Evolutionary conservation across 306 rosid species (phyloP), one percentile per base, ranked within the genome.

Genomic region (Vicia sativa): DNA sequence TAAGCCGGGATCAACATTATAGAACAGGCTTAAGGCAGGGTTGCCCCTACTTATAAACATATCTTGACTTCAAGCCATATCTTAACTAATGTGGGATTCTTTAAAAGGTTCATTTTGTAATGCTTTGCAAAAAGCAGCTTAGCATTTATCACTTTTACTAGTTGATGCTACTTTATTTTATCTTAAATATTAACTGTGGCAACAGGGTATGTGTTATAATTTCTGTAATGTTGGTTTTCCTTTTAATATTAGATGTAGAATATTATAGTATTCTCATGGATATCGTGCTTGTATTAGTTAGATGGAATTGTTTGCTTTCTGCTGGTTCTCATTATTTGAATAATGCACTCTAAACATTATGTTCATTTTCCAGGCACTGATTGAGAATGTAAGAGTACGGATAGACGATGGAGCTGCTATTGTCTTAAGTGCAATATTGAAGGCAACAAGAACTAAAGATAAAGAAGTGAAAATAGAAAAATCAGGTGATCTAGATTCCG

Each of bases 371-470:
- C 79, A 93, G 98, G 89, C 73, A 67, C 83, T 92, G 83, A 18
- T 82, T 65, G 97, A 86, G 78, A 85, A 78, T 76, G 96, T 86
- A 80, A 90, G 87, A 86, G 34, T 83, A 57, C 72, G 81, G 18
- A 71, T 81, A 74, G 96, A 93, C 78, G 93, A 87, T 11, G 96
- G 83, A 72, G 82, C 87, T 78, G 96, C 87, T 45, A 80, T 68
- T 57, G 84, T 86, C 79, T 68, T 93, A 76, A 65, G 73, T 72
- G 96, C 98, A 71, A 56, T 85, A 68, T 73, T 90, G 71, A 82
- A 85, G 73, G 91, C 87, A 76, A 83, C 89, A 64, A 79, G 86
- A 85, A 77, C 71, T 75, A 62, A n/a, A 11, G 96, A 88, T 75
- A 76, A 68, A 62, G 88, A 64, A 53, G 89, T 90, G 74, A 88